These are phyloP conservation scores for Euryodendron excelsum DNA, from an alignment of 148 eudicot species.

Conservation along the genomic window DNA sequence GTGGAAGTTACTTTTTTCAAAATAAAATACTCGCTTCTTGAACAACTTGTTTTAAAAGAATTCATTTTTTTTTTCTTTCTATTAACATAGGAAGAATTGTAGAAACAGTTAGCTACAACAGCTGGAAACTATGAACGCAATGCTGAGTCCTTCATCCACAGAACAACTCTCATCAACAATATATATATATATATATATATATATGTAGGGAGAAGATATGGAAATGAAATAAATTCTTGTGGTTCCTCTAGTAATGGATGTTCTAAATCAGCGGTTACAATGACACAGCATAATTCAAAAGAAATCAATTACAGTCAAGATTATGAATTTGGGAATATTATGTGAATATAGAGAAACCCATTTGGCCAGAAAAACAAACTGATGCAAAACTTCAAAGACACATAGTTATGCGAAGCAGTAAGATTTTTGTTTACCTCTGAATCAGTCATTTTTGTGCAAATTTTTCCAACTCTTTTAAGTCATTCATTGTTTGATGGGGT, in stretches of 20 bases:
- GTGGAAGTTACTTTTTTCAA: conserved; percentile 15
- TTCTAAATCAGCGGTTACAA: conserved; percentile 21
- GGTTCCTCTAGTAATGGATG: conserved; percentile 13
- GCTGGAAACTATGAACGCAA: conserved; percentile 18
- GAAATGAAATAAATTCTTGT: conserved; percentile 5
- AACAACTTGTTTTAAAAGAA: neutral
- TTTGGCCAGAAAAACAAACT: neutral
- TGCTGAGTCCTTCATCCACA: neutral
- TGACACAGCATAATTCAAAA: conserved; percentile 8
- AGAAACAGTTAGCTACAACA: conserved; percentile 9
- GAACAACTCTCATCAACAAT: no score
- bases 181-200: neutral
- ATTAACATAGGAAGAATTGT: neutral
- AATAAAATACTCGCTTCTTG: conserved; percentile 1
- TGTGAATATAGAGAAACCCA: conserved; percentile 9
- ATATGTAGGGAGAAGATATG: neutral
- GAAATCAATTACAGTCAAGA: conserved; percentile 10
- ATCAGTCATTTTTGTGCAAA: neutral
- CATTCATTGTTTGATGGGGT: conserved; percentile 14
- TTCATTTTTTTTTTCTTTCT: neutral
- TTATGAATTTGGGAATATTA: neutral
- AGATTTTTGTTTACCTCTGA: conserved; percentile 16
- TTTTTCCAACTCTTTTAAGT: neutral
- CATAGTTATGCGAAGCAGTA: neutral
- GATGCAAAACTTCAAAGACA: neutral